phyloP scores from a whole-genome alignment of 805 yeast genomes.

The Nakazawaea holstii region DNA sequence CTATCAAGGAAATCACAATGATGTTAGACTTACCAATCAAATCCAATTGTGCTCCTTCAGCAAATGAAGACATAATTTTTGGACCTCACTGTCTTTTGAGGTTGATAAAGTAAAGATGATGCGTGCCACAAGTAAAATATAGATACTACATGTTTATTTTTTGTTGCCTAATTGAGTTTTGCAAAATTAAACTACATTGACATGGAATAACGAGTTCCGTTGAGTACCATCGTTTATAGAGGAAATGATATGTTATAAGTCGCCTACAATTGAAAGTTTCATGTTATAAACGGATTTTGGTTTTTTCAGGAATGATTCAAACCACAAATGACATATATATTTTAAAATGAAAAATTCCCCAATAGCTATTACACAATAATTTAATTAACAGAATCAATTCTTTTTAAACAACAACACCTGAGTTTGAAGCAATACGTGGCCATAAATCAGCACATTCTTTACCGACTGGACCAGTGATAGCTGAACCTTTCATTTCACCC shows the following conservation, averaged over 20 bases:
- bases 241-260: no score
- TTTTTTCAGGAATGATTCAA: background rate
- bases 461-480: constrained; percentile 99
- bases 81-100: background rate
- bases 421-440: constrained; percentile 99
- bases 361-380: constrained; percentile 13
- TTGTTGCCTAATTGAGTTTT: background rate
- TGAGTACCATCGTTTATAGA: no score
- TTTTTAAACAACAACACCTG: constrained; percentile 98
- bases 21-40: background rate
- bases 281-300: background rate
- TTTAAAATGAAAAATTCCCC: constrained; percentile 13
- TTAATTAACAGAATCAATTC: constrained; percentile 12
- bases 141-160: background rate
- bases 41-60: background rate
- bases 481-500: constrained; percentile 99
- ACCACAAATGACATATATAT: constrained; percentile 21
- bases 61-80: background rate
- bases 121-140: background rate
- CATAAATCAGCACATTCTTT: constrained; percentile 99
- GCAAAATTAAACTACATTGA: no score
- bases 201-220: no score
- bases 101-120: background rate
- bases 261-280: background rate
- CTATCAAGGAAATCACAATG: background rate